Base-by-base conservation (phyloP, 805 yeast genomes). In the Kodamaea laetipori region DNA sequence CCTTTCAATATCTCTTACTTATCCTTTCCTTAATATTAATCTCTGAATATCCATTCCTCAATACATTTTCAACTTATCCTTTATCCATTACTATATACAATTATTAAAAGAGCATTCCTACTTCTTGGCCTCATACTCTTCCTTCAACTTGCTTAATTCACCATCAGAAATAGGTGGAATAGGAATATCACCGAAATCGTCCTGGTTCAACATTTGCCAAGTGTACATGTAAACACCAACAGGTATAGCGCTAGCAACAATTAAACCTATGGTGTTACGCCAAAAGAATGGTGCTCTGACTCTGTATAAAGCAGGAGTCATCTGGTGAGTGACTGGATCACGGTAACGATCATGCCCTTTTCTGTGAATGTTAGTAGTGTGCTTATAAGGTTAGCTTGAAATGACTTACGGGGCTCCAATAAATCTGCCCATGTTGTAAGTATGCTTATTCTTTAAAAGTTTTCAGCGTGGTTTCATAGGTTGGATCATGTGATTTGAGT, bases 231-330 rank as follows among this genome's bases (percentile, higher is more conserved):
- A 90, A 19, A 89, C 84, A 34, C 86, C 81, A 8, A 77, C 70
- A 4, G 94, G 82, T 41, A 88, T 66, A n/a, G 84, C 76, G 4
- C 81, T 66, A 15, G 88, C 69, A 0, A 77, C 64, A 12, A 71
- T 71, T 39, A 90, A 78, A 0, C 82, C 78, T 13, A 79, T 69
- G 58, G 84, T 77, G 63, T 90, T 92, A 56, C 75, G 80, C 77
- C 82, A 79, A 67, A 90, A 87, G 59, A 79, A 92, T 32, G 96
- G 97, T 47, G 77, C 74, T 64, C 98, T 79, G 37, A 96, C 97
- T 51, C 98, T 76, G 52, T 88, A 73, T 75, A 92, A 81, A 4
- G 97, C 96, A 11, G 96, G 96, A 1, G 97, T 87, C 92, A 90
- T 90, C 58, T 84, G 84, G 66, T 79, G 84, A 25, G 90, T 86